These are phyloP conservation scores for Blastomyces parvus DNA, from an alignment of 2,329 filamentous ascomycete species.

Conservation along the genomic window DNA sequence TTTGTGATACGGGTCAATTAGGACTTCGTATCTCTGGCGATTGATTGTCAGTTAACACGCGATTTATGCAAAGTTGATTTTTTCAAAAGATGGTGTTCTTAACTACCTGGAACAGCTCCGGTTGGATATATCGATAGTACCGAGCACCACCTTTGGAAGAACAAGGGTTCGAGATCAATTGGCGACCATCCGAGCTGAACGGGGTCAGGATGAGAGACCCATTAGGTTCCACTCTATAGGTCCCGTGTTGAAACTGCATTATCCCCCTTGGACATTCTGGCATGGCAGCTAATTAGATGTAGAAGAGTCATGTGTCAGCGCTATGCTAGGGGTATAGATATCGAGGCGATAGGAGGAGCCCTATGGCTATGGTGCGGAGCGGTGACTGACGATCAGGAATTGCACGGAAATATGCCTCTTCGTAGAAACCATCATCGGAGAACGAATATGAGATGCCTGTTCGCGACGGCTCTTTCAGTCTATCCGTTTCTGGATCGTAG, in stretches of 20 bases:
- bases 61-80: background rate
- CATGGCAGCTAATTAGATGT: conserved; percentile 38
- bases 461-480: conserved; percentile 54
- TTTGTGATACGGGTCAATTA: conserved; percentile 52
- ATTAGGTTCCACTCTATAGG: conserved; percentile 46
- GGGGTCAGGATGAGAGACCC: conserved; percentile 52
- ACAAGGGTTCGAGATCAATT: conserved; percentile 58
- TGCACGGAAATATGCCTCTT: conserved; percentile 61
- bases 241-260: conserved; percentile 66
- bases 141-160: conserved; percentile 41
- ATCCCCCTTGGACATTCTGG: conserved; percentile 55
- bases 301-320: background rate
- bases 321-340: background rate
- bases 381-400: conserved; percentile 54
- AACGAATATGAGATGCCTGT: conserved; percentile 69
- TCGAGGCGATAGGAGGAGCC: background rate
- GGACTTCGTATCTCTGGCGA: conserved; percentile 33
- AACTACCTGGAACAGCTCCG: conserved; percentile 49
- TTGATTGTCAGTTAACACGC: background rate
- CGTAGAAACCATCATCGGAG: conserved; percentile 56
- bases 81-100: background rate
- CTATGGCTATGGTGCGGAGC: too few species aligned
- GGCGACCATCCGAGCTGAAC: conserved; percentile 56
- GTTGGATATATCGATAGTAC: conserved; percentile 59
- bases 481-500: conserved; percentile 58